A percentile compares a stretch with the other conserved stretches of the same genome.
phyloP scores from a whole-genome alignment of 331 rosid genomes.

The Dryas integrifolia region DNA sequence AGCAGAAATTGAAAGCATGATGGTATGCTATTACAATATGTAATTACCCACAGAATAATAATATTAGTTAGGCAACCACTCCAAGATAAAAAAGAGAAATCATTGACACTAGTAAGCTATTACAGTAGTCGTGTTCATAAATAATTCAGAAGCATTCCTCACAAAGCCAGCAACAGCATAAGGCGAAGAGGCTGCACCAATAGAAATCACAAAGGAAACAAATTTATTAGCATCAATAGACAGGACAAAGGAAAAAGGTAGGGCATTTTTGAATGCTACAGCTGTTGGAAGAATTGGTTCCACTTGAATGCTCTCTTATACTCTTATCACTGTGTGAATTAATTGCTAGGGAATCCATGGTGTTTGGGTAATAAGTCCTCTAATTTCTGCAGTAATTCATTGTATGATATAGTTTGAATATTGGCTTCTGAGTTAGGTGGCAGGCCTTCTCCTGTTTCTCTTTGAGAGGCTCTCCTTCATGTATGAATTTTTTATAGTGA shows the following conservation, averaged over 20 bases:
- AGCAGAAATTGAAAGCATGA: not conserved
- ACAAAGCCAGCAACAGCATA: slow-evolving; percentile 88
- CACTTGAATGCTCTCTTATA: not conserved
- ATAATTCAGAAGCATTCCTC: slow-evolving; percentile 51
- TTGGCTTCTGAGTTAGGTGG: not conserved
- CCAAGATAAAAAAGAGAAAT: not conserved
- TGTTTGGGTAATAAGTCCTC: not conserved
- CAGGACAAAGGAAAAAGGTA: not conserved
- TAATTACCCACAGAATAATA: not conserved
- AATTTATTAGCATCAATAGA: slow-evolving; percentile 12
- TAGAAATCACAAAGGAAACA: slow-evolving; percentile 17
- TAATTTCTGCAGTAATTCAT: not conserved
- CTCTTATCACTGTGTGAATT: not conserved
- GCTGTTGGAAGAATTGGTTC: too few species aligned
- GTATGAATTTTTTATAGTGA: not conserved
- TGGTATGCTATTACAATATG: not conserved
- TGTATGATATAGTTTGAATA: not conserved
- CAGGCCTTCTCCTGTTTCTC: not conserved
- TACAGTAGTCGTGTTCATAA: slow-evolving; percentile 1
- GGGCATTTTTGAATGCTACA: not conserved
- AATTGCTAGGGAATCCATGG: not conserved
- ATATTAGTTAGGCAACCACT: not conserved
- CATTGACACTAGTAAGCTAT: not conserved
- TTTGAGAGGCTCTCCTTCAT: not conserved
- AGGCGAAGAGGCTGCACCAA: slow-evolving; percentile 68